Percentiles rank a stretch among this genome's conserved stretches.
Conservation (phyloP, 345 rosid genomes). For the Euclidium syriacum region DNA sequence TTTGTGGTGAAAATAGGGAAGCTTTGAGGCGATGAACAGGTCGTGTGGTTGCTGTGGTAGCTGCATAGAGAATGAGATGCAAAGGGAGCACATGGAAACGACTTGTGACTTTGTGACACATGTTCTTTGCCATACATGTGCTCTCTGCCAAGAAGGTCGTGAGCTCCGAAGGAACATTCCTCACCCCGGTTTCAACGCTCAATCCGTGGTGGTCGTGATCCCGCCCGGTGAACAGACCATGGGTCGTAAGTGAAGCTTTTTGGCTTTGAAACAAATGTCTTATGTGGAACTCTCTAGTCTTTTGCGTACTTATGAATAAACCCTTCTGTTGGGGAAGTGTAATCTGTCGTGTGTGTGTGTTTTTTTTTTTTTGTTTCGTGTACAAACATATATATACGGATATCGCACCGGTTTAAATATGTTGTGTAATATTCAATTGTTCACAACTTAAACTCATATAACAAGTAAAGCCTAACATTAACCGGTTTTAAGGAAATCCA, state of each 20-base stretch:
- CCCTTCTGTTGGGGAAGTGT: background rate
- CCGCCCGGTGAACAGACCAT: slow-evolving; percentile 77
- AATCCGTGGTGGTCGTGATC: slow-evolving; percentile 57
- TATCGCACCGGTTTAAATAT: background rate
- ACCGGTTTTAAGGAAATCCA: background rate
- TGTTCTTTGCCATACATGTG: slow-evolving; percentile 73
- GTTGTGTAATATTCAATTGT: background rate
- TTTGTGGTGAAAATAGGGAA: slow-evolving; percentile 50
- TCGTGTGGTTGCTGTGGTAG: slow-evolving; percentile 84
- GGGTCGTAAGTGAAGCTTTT: slow-evolving; percentile 46
- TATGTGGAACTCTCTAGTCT: slow-evolving; percentile 2
- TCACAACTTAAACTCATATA: background rate
- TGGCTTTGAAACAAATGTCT: slow-evolving; percentile 1
- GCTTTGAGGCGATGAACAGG: slow-evolving; percentile 70
- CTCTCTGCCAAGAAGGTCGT: slow-evolving; percentile 97
- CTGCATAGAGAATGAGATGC: slow-evolving; percentile 62
- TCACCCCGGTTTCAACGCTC: slow-evolving; percentile 81
- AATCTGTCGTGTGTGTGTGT: background rate
- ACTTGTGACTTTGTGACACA: slow-evolving; percentile 76
- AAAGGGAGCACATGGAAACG: slow-evolving; percentile 66
- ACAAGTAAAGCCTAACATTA: background rate
- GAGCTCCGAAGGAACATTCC: slow-evolving; percentile 85
- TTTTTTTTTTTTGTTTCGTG: background rate
- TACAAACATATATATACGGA: slow-evolving; percentile 7
- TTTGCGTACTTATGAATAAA: slow-evolving; percentile 8